phyloP scores from a whole-genome alignment of 257 asterid species.

The Solanum bulbocastanum region DNA sequence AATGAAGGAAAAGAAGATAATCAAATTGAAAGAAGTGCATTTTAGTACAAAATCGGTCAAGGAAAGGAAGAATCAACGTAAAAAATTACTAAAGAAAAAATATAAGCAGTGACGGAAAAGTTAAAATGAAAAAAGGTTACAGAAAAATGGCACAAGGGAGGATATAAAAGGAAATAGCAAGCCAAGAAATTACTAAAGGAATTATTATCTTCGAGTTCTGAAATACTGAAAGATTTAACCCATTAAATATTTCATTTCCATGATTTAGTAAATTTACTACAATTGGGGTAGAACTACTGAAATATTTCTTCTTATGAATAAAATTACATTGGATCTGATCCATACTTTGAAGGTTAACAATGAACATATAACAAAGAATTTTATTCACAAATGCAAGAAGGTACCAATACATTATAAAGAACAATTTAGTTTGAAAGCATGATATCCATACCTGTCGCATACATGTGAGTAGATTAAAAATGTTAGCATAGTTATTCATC shows the following conservation, averaged over 20 bases:
- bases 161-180: background rate
- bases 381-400: background rate
- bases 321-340: background rate
- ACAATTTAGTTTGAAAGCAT: too few relatives aligned
- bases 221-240: background rate
- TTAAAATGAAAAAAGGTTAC: background rate
- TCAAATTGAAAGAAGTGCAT: background rate
- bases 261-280: background rate
- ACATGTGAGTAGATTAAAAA: too few relatives aligned
- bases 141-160: background rate
- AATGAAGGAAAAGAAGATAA: background rate
- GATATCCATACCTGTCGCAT: too few relatives aligned
- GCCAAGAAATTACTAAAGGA: background rate
- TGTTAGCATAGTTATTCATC: too few relatives aligned
- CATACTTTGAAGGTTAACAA: background rate
- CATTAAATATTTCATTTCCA: background rate
- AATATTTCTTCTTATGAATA: background rate
- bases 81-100: too few relatives aligned
- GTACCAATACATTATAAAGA: background rate
- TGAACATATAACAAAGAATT: background rate
- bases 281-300: background rate
- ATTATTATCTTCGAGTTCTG: background rate
- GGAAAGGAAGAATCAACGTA: too few relatives aligned
- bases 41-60: background rate
- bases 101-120: too few relatives aligned